Conservation (phyloP, 2,329 filamentous ascomycete species). For the Didymella lethalis region DNA sequence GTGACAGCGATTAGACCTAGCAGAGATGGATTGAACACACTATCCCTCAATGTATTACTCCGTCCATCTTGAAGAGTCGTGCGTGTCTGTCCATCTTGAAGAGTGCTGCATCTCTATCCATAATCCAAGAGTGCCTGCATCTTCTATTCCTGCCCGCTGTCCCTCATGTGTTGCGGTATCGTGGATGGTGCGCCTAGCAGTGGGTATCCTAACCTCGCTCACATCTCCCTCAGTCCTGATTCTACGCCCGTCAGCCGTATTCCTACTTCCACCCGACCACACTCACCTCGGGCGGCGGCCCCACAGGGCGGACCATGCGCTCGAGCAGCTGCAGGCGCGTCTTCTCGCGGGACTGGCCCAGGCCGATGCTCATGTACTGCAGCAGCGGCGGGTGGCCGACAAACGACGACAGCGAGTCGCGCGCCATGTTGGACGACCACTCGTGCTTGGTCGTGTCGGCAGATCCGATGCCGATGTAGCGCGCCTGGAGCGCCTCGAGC, state of each 20-base stretch:
- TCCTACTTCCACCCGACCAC: not conserved
- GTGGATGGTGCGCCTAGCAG: not conserved
- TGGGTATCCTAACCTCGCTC: not conserved
- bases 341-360: constrained; percentile 84
- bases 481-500: constrained; percentile 94
- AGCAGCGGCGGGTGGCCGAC: constrained; percentile 89
- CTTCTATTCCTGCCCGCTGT: too few species aligned
- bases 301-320: constrained; percentile 71
- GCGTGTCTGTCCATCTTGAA: too few species aligned
- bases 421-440: constrained; percentile 94
- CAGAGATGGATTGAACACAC: not conserved
- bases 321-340: constrained; percentile 82
- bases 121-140: too few species aligned
- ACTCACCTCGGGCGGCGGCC: constrained; percentile 69
- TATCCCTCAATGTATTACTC: not conserved
- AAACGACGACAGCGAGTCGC: constrained; percentile 89
- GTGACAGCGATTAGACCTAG: constrained; percentile 52
- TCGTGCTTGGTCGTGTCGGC: constrained; percentile 97
- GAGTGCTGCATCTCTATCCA: too few species aligned
- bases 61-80: not conserved
- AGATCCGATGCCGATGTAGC: constrained; percentile 94
- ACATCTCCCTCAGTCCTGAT: constrained; percentile 10
- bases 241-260: constrained; percentile 5
- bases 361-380: constrained; percentile 86
- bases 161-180: too few species aligned